Base-by-base conservation (phyloP, 345 rosid species). In the Erysimum cheiranthoides region DNA sequence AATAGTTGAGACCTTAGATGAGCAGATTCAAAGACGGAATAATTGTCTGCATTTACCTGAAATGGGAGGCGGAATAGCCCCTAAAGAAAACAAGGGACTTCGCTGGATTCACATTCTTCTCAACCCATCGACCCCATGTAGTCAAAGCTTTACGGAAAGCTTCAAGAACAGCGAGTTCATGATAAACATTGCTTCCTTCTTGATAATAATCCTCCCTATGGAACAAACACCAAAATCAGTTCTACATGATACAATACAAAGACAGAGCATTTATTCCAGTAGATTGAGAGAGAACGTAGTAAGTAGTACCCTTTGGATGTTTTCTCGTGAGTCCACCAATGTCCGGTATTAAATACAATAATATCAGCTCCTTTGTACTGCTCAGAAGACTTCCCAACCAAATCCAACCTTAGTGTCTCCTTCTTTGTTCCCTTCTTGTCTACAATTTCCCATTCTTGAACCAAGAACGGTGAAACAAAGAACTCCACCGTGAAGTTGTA, bases 311-410 rank as follows among this genome's bases (percentile, higher is more conserved):
- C 99, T 82, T 78, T 82, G 12, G 98, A 81, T 70, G 99, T 95
- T 80, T 95, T 95, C 40, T 95, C 99, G 28, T 96, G 99, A 76
- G 98, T 96, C 99, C 99, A 93, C 99, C 99, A 96, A 66, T 96
- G 99, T n/a, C 99, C 99, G 0, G 99, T 95, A 63, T 95, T 95
- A 84, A 95, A 95, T 74, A 95, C 68, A 16, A 96, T 80, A 69
- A 93, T 81, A 76, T 96, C 96, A 0, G 99, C 99, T 38, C 62
- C 79, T 74, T 87, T 93, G 70, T 93, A 96, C 51, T 82, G 85
- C 70, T 85, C 86, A 2, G 94, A 87, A 0, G 93, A 87, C 78
- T 83, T 87, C 31, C 94, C 96, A 0, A 91, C 88, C 73, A 90
- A 80, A 84, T 96, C 99, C 1, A 96, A 84, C 85, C 99, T 78